Evolutionary conservation across 116 monocot genomes (phyloP).

Genomic region (Thalassia testudinum): DNA sequence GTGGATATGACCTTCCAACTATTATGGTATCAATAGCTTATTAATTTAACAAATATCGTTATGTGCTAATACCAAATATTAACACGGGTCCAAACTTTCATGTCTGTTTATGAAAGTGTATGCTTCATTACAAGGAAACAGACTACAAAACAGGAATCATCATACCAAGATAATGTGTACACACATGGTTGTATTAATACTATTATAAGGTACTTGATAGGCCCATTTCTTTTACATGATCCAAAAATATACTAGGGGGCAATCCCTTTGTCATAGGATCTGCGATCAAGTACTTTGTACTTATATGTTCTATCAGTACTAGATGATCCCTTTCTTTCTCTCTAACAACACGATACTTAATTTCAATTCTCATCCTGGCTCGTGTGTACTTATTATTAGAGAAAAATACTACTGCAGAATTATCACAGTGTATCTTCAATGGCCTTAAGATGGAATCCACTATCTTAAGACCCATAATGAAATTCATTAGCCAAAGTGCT

Average conservation of each 20-base stretch:
- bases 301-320: not conserved
- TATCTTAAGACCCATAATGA: not conserved
- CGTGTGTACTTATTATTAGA: constrained; percentile 1
- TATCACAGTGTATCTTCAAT: constrained; percentile 4
- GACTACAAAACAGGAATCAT: no score
- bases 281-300: not conserved
- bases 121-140: no score
- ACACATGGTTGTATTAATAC: no score
- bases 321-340: not conserved
- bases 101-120: no score
- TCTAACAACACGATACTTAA: constrained; percentile 4
- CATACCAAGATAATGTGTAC: no score
- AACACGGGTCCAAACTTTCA: no score
- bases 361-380: not conserved
- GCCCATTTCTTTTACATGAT: not conserved
- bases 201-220: not conserved
- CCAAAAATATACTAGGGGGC: not conserved
- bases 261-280: constrained; percentile 1
- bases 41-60: no score
- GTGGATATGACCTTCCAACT: no score
- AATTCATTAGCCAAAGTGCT: constrained; percentile 1
- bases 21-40: no score
- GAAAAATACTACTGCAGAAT: not conserved
- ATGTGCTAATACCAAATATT: no score
- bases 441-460: not conserved